A percentile compares a stretch with the other conserved stretches of the same genome.
phyloP scores from a whole-genome alignment of 2,329 filamentous ascomycete genomes.

The Ceratocystis destructans region DNA sequence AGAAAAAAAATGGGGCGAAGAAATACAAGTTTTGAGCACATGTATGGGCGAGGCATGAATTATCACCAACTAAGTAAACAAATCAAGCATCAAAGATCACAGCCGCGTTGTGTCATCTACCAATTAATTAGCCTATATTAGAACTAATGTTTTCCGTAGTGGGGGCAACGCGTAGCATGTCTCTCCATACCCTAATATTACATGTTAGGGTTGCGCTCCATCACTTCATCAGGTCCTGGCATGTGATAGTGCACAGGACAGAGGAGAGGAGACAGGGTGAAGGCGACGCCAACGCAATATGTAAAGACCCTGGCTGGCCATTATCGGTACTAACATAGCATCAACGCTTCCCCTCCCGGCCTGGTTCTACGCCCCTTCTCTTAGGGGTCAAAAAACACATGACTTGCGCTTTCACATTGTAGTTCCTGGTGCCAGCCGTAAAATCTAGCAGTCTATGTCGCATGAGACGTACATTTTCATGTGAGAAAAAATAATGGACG shows the following conservation, averaged over 20 bases:
- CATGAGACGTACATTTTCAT: background rate
- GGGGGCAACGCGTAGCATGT: background rate
- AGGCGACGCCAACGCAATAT: too few species aligned
- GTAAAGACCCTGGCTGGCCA: background rate
- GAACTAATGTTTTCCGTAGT: background rate
- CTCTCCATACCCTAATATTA: background rate
- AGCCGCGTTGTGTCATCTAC: background rate
- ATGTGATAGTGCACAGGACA: background rate
- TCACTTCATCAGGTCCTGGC: background rate
- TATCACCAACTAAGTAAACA: background rate
- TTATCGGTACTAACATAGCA: background rate
- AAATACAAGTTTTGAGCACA: background rate
- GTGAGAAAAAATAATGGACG: background rate
- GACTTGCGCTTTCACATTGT: too few species aligned
- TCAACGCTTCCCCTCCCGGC: too few species aligned
- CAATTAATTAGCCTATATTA: slow-evolving; percentile 5
- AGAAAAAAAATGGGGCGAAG: background rate
- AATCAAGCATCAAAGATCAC: background rate
- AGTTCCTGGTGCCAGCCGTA: too few species aligned
- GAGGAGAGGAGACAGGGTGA: background rate
- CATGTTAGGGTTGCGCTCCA: background rate
- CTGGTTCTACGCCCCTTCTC: too few species aligned
- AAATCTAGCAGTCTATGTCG: background rate
- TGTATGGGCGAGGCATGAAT: background rate
- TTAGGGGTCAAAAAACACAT: too few species aligned